Percentiles rank a stretch among this genome's conserved stretches.
Conservation (phyloP, 2,329 filamentous ascomycete genomes). For the Cladosporium sp. region DNA sequence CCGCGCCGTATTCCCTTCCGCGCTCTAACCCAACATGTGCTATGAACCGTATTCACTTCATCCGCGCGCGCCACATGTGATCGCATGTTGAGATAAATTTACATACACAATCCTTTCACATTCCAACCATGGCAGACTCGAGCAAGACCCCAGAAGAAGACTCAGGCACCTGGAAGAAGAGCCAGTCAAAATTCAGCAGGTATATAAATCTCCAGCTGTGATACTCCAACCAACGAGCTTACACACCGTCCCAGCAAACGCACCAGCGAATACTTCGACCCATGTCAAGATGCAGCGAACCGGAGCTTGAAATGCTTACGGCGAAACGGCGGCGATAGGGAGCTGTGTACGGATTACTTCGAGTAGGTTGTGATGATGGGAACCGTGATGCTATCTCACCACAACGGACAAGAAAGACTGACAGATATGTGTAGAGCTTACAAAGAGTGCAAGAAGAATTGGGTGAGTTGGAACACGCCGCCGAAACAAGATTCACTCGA, state of each 20-base stretch:
- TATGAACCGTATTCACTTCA: too few species aligned
- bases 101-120: neutral
- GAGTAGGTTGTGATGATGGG: constrained; percentile 63
- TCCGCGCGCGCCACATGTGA: constrained; percentile 2
- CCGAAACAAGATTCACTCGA: too few species aligned
- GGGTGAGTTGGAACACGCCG: constrained; percentile 61
- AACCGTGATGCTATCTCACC: neutral
- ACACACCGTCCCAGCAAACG: constrained; percentile 65
- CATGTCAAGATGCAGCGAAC: constrained; percentile 88
- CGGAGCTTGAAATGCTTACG: constrained; percentile 85
- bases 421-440: constrained; percentile 63
- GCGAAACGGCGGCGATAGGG: constrained; percentile 80
- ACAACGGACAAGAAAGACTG: neutral
- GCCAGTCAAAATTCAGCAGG: constrained; percentile 18
- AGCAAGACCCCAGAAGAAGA: constrained; percentile 4
- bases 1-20: neutral
- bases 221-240: neutral
- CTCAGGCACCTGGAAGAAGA: constrained; percentile 17
- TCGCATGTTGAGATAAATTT: neutral
- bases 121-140: constrained; percentile 1
- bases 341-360: constrained; percentile 95
- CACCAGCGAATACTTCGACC: constrained; percentile 88
- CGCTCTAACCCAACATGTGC: neutral
- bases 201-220: neutral
- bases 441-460: constrained; percentile 90